phyloP scores from a whole-genome alignment of 768 basidiomycete species.

The Pleurotus giganteus region DNA sequence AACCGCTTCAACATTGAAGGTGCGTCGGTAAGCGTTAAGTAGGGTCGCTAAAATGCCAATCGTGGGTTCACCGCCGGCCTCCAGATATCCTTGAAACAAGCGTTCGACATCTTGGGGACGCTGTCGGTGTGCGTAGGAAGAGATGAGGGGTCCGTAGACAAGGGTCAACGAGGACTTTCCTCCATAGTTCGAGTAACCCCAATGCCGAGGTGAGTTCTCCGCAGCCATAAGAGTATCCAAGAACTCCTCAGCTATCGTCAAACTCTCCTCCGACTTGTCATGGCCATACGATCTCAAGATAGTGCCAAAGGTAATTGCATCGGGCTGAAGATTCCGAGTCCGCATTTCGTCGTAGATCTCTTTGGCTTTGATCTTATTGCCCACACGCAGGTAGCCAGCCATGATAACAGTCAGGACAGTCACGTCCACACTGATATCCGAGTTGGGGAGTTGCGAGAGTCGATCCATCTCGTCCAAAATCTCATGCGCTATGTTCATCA shows the following conservation, averaged over 20 bases:
- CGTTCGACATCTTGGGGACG: slow-evolving; percentile 54
- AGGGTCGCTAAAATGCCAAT: slow-evolving; percentile 61
- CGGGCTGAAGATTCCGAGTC: slow-evolving; percentile 60
- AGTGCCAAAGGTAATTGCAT: slow-evolving; percentile 62
- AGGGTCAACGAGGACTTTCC: slow-evolving; percentile 46
- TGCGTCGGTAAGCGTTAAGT: slow-evolving; percentile 69
- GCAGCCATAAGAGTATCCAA: slow-evolving; percentile 45
- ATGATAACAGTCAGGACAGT: slow-evolving; percentile 76
- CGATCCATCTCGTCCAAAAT: slow-evolving; percentile 68
- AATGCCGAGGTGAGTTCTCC: slow-evolving; percentile 31
- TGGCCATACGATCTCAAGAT: slow-evolving; percentile 64
- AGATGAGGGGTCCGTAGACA: slow-evolving; percentile 62
- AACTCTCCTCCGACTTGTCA: slow-evolving; percentile 43
- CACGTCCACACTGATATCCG: slow-evolving; percentile 43
- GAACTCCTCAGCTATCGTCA: slow-evolving; percentile 66
- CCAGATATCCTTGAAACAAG: slow-evolving; percentile 49
- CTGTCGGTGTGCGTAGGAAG: slow-evolving; percentile 41
- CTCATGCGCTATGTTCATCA: slow-evolving; percentile 61
- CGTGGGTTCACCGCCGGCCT: slow-evolving; percentile 54
- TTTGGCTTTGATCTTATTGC: slow-evolving; percentile 54
- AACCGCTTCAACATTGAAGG: slow-evolving; percentile 52
- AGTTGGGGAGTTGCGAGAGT: slow-evolving; percentile 33
- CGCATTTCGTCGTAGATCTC: slow-evolving; percentile 72
- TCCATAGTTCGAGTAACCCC: slow-evolving; percentile 38
- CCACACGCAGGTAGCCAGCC: slow-evolving; percentile 61